Conservation (phyloP, 306 rosid genomes). For the Sesbania bispinosa region DNA sequence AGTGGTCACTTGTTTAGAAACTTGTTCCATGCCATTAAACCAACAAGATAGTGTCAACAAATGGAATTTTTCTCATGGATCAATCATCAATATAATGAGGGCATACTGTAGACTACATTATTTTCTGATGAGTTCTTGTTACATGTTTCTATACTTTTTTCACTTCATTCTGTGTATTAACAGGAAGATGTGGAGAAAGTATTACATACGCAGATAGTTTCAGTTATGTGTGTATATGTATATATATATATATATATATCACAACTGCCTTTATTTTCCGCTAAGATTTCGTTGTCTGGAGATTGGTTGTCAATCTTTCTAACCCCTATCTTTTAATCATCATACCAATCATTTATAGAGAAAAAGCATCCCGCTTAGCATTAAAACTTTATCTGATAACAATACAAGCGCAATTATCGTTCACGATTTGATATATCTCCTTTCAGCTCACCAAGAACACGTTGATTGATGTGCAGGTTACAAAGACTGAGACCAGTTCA, state of each 20-base stretch:
- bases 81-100: background rate
- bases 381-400: slow-evolving; percentile 19
- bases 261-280: too few species aligned
- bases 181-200: too few species aligned
- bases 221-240: too few species aligned
- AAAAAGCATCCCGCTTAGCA: slow-evolving; percentile 17
- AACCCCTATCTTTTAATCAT: background rate
- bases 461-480: slow-evolving; percentile 61
- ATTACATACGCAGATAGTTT: too few species aligned
- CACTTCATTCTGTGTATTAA: too few species aligned
- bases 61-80: slow-evolving; percentile 2
- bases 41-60: background rate
- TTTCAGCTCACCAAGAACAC: slow-evolving; percentile 10
- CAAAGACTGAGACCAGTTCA: slow-evolving; percentile 77
- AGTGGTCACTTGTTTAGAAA: background rate
- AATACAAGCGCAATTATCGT: too few species aligned
- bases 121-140: background rate
- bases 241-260: too few species aligned
- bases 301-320: slow-evolving; percentile 9
- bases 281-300: too few species aligned
- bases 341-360: slow-evolving; percentile 8
- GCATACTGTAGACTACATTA: background rate
- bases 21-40: background rate
- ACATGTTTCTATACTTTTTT: too few species aligned
- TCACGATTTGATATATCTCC: slow-evolving; percentile 20